Base-by-base conservation (phyloP, 441 rosid genomes). In the Erodium texanum region DNA sequence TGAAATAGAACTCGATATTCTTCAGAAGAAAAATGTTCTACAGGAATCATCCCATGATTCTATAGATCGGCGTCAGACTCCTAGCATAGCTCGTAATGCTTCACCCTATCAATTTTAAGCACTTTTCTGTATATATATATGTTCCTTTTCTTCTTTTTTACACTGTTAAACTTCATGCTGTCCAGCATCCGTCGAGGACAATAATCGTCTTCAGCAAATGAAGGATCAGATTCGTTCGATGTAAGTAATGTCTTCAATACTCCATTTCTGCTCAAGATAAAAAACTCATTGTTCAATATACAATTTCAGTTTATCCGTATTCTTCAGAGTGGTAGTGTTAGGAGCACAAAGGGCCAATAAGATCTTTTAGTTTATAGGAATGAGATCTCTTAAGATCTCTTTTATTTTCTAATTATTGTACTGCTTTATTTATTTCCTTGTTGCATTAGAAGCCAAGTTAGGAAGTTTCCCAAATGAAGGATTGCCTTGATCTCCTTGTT, bases 1-100 rank as follows among this genome's bases (percentile, higher is more conserved):
- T 72, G 91, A 90, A 76, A 73, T 90, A 65, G 94, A 90, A 73
- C 72, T 85, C 67, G 89, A 83, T 36, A 71, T 90, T 69, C 72
- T 90, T 75, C 82, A 62, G 72, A 82, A 82, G 71, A 94, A 84
- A 69, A 68, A 71, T 67, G 73, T 68, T 32, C 56, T 65, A 12
- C 71, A 66, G 36, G 82, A 81, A 71, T 71, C 81, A 61, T 69
- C 71, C 16, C 71, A 66, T 76, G 73, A 64, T 72, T 76, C 72
- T 69, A 70, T 68, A 65, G 82, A 75, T 63, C 78, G 69, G 56
- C 59, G 71, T 70, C 82, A 76, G 69, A 68, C 71, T 70, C 67
- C 80, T 38, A 73, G 59, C 69, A 56, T 70, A 63, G 73, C 81
- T 24, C 70, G 89, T 88, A 77, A 68, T 62, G 23, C 52, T 62